Conservation (phyloP, 2,329 filamentous ascomycete genomes). For the Fusarium praegraminearum region DNA sequence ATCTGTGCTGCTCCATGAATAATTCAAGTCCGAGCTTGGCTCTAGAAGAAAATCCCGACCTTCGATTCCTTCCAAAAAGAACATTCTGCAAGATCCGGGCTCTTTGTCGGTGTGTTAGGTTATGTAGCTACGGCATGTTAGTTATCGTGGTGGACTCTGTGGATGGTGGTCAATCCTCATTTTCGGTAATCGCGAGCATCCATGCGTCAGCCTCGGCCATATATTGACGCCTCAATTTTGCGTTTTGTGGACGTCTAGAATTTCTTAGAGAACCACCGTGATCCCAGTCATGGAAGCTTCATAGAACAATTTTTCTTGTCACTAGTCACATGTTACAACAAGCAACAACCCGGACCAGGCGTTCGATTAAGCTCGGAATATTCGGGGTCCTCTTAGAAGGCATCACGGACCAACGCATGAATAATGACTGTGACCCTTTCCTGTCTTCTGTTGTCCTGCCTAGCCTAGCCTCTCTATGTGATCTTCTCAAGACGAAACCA, state of each 20-base stretch:
- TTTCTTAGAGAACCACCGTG: neutral
- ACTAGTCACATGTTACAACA: neutral
- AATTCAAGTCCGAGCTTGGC: conserved; percentile 35
- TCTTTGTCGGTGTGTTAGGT: conserved; percentile 28
- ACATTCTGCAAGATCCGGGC: conserved; percentile 24
- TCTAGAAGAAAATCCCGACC: conserved; percentile 34
- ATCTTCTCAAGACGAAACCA: conserved; percentile 6
- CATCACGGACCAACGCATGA: conserved; percentile 24
- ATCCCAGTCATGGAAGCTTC: conserved; percentile 8
- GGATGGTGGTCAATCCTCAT: conserved; percentile 25
- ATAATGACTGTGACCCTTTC: neutral
- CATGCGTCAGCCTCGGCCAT: conserved; percentile 19
- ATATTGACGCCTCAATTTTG: conserved; percentile 35
- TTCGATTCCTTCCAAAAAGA: conserved; percentile 36
- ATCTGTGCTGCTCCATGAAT: conserved; percentile 2
- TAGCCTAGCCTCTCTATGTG: neutral
- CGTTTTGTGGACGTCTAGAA: neutral
- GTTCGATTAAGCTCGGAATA: conserved; percentile 14
- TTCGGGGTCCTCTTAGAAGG: conserved; percentile 16
- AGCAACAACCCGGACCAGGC: conserved; percentile 5
- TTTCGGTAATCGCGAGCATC: conserved; percentile 35
- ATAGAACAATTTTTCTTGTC: conserved; percentile 14
- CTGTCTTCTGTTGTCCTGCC: neutral
- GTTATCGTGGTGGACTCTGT: neutral
- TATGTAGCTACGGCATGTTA: neutral